Percentiles rank a stretch among this genome's conserved stretches.
Evolutionary conservation across 768 basidiomycete genomes (phyloP).

Genomic region (Pulveroboletus sp.): DNA sequence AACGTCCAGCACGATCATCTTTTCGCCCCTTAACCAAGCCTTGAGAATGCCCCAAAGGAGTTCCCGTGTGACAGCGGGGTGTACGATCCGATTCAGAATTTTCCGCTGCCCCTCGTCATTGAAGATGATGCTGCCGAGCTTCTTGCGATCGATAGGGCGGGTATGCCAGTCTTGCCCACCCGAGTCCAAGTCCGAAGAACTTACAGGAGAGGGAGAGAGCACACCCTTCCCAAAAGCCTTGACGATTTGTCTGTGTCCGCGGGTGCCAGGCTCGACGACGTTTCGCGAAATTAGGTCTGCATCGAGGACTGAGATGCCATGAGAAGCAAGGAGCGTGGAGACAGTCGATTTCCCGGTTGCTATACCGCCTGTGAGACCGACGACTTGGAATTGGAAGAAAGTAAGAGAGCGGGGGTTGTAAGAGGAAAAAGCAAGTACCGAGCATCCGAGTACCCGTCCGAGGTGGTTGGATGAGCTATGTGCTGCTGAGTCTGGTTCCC

Average conservation of each 20-base stretch:
- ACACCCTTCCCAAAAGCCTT: conserved; percentile 67
- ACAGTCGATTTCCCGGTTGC: conserved; percentile 97
- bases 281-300: conserved; percentile 86
- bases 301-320: conserved; percentile 80
- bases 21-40: conserved; percentile 74
- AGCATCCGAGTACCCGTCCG: conserved; percentile 8
- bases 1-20: conserved; percentile 81
- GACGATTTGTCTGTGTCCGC: conserved; percentile 62
- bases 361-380: conserved; percentile 95
- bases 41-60: conserved; percentile 66
- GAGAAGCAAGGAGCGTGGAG: conserved; percentile 61
- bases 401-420: not conserved
- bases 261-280: conserved; percentile 81
- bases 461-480: too few species aligned
- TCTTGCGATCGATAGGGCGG: conserved; percentile 76
- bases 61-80: conserved; percentile 82
- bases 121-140: conserved; percentile 83
- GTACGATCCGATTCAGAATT: conserved; percentile 78
- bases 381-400: conserved; percentile 44
- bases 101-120: conserved; percentile 65
- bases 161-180: conserved; percentile 30
- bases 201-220: conserved; percentile 35
- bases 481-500: too few species aligned
- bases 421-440: conserved; percentile 6
- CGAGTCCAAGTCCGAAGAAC: not conserved